phyloP scores from a whole-genome alignment of 768 basidiomycete genomes.

The Termitomyces sp. region DNA sequence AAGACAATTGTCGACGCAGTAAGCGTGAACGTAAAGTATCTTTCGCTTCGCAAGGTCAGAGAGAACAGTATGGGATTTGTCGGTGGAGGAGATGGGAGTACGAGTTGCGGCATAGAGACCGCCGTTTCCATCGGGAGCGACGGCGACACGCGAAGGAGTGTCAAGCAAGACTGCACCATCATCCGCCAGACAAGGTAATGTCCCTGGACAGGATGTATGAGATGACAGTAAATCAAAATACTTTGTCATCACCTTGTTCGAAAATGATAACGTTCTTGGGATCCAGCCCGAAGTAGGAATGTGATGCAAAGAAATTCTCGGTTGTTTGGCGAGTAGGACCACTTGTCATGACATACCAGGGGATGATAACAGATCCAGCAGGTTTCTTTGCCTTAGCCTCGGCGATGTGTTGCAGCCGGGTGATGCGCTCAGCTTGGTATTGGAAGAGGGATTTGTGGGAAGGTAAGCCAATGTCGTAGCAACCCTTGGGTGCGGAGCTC shows the following conservation, averaged over 20 bases:
- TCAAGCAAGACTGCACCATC: conserved; percentile 93
- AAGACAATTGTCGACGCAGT: conserved; percentile 98
- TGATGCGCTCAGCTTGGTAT: conserved; percentile 95
- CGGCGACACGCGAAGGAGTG: conserved; percentile 71
- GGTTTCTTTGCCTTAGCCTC: conserved; percentile 47
- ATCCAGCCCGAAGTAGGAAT: conserved; percentile 79
- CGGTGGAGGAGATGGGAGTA: conserved; percentile 54
- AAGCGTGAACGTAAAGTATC: conserved; percentile 87
- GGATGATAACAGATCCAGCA: conserved; percentile 63
- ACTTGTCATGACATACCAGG: conserved; percentile 99
- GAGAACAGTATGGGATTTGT: conserved; percentile 70
- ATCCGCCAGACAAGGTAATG: conserved; percentile 89
- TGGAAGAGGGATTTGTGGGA: conserved; percentile 94
- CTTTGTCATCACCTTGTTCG: conserved; percentile 74
- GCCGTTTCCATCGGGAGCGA: conserved; percentile 97
- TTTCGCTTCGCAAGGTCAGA: conserved; percentile 73
- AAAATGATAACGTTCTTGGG: conserved; percentile 85
- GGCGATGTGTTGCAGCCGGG: conserved; percentile 74
- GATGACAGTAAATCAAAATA: conserved; percentile 4
- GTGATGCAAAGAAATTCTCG: conserved; percentile 73
- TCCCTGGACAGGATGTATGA: conserved; percentile 48
- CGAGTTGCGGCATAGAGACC: conserved; percentile 95
- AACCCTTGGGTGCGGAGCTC: conserved; percentile 90
- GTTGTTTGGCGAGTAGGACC: conserved; percentile 90
- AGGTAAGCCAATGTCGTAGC: conserved; percentile 94